A percentile compares a stretch with the other conserved stretches of the same genome.
Conservation (phyloP, 768 basidiomycete genomes). For the Phlebiopsis gigantea region DNA sequence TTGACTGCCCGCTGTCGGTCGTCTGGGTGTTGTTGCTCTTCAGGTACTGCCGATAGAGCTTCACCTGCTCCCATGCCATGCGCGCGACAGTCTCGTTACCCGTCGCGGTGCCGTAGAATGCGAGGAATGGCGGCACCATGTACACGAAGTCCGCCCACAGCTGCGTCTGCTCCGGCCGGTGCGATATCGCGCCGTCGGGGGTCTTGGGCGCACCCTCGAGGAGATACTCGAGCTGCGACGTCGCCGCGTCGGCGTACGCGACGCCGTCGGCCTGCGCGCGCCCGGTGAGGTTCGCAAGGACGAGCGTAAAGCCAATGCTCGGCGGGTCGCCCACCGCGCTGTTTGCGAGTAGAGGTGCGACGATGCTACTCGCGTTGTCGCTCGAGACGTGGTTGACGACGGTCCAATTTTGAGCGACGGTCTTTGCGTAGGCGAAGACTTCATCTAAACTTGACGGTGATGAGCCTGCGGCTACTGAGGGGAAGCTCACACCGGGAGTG, state of each 20-base stretch:
- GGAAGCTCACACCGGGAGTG: constrained; percentile 25
- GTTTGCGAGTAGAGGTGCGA: constrained; percentile 52
- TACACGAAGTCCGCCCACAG: constrained; percentile 79
- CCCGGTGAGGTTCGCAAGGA: constrained; percentile 56
- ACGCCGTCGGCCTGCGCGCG: constrained; percentile 31
- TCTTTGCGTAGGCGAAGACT: constrained; percentile 50
- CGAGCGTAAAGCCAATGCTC: constrained; percentile 66
- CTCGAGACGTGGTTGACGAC: constrained; percentile 32
- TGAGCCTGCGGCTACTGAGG: constrained; percentile 13
- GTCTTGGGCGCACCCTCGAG: constrained; percentile 54
- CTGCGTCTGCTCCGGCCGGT: constrained; percentile 63
- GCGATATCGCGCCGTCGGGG: constrained; percentile 75
- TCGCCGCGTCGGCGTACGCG: constrained; percentile 60
- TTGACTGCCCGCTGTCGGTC: neutral
- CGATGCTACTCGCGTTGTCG: constrained; percentile 28
- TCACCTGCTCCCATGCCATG: constrained; percentile 57
- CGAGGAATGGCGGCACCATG: constrained; percentile 85
- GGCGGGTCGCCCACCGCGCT: constrained; percentile 74
- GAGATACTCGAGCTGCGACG: constrained; percentile 61
- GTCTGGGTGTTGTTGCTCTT: constrained; percentile 14
- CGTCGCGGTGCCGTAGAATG: constrained; percentile 71
- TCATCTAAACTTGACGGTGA: constrained; percentile 39
- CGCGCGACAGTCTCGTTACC: constrained; percentile 51
- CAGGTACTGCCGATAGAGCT: constrained; percentile 64
- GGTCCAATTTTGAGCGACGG: constrained; percentile 44